Conservation (phyloP, 495 filamentous ascomycete genomes). For the Geoglossum glabrum region DNA sequence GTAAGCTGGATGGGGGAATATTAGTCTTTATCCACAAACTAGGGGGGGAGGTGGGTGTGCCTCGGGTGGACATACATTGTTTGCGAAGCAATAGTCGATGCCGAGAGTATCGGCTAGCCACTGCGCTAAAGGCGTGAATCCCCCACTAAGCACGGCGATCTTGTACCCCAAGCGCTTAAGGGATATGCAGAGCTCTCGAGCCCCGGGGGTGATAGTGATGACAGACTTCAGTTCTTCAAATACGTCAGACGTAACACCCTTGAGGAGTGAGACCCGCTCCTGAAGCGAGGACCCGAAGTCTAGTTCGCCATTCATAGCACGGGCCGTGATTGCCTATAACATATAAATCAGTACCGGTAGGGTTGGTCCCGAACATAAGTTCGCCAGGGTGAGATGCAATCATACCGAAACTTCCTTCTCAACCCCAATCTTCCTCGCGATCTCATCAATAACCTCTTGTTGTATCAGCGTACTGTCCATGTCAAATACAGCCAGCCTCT, state of each 20-base stretch:
- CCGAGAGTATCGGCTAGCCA: conserved; percentile 68
- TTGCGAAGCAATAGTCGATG: conserved; percentile 72
- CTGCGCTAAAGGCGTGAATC: conserved; percentile 70
- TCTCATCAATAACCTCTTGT: conserved; percentile 90
- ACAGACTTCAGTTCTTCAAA: conserved; percentile 57
- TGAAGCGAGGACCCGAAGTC: conserved; percentile 71
- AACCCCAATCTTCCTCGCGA: conserved; percentile 62
- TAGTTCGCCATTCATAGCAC: conserved; percentile 93
- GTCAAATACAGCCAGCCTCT: conserved; percentile 78
- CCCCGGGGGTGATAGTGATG: conserved; percentile 66
- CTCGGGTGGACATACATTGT: conserved; percentile 43
- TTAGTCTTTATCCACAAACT: too few relatives aligned
- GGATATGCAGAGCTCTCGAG: conserved; percentile 44
- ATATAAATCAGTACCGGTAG: background rate
- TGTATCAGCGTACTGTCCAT: conserved; percentile 96
- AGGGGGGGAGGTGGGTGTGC: too few relatives aligned
- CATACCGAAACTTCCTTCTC: conserved; percentile 41
- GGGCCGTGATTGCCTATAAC: conserved; percentile 49
- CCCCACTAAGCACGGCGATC: conserved; percentile 77
- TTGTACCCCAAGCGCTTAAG: conserved; percentile 61
- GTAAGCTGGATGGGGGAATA: conserved; percentile 29
- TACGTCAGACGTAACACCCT: conserved; percentile 56
- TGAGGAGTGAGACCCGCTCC: conserved; percentile 58
- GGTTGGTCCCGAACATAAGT: background rate
- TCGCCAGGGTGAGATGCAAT: background rate